These are phyloP conservation scores for Passalora sequoiae DNA, from an alignment of 2,329 filamentous ascomycete genomes.

Conservation along the genomic window DNA sequence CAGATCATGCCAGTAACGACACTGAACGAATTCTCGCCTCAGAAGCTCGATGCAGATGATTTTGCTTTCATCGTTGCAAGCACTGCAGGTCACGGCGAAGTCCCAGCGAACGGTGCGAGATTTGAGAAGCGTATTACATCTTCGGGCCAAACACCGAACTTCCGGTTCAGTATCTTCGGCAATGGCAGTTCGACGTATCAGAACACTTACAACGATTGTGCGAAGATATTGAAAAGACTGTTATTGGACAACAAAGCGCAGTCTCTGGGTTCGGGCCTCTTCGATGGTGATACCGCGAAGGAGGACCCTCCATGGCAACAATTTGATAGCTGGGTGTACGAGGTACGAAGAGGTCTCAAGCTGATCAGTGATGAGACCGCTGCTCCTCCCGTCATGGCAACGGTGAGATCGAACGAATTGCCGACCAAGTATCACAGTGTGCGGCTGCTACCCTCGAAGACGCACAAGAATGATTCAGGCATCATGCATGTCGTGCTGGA, in stretches of 20 bases:
- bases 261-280: neutral
- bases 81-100: conserved; percentile 5
- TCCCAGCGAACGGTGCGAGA: conserved; percentile 6
- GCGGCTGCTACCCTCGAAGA: too few species aligned
- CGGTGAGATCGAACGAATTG: too few species aligned
- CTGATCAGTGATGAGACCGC: neutral
- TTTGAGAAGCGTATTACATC: neutral
- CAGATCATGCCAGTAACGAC: neutral
- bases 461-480: too few species aligned
- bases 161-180: conserved; percentile 5
- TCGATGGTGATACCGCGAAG: conserved; percentile 1
- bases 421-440: too few species aligned
- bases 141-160: neutral
- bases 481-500: conserved; percentile 7
- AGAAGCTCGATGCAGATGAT: neutral
- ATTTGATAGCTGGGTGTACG: conserved; percentile 5
- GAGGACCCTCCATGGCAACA: conserved; percentile 9
- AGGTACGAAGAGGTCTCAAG: neutral
- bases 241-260: neutral
- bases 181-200: conserved; percentile 9
- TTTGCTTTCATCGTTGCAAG: conserved; percentile 6
- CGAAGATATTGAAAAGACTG: neutral
- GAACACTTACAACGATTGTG: conserved; percentile 7
- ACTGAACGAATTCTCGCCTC: conserved; percentile 2
- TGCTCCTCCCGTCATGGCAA: too few species aligned